Conservation (phyloP, 2,329 filamentous ascomycete species). For the Ascochyta rabiei region DNA sequence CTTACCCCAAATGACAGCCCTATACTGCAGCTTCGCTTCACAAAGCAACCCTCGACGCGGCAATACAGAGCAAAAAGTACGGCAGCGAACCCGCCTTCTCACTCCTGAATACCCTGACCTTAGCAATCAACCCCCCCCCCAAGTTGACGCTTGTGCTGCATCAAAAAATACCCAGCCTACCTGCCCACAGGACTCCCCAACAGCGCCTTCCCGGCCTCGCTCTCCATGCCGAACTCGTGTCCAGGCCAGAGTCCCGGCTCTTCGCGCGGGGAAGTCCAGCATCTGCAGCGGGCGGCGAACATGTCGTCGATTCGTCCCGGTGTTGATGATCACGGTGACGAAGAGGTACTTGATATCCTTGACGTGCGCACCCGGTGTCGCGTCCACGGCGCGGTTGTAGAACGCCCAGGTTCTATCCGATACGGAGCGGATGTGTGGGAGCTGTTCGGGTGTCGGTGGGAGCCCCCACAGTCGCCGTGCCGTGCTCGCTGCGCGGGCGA, state of each 20-base stretch:
- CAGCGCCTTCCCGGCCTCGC: conserved; percentile 20
- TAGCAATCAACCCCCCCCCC: conserved; percentile 16
- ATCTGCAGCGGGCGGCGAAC: conserved; percentile 11
- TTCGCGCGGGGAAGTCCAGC: neutral
- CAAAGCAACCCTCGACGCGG: neutral
- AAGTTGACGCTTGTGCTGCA: conserved; percentile 23
- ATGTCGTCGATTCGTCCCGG: conserved; percentile 17
- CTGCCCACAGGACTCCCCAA: conserved; percentile 28
- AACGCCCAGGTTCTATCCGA: neutral
- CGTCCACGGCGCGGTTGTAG: conserved; percentile 16
- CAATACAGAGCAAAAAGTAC: conserved; percentile 23
- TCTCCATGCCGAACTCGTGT: conserved; percentile 18
- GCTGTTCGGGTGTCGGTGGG: neutral
- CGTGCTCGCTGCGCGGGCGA: neutral
- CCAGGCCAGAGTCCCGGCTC: conserved; percentile 23
- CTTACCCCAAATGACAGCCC: neutral
- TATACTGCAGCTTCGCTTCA: neutral
- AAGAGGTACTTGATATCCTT: conserved; percentile 26
- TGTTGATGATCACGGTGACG: conserved; percentile 18
- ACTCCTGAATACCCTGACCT: conserved; percentile 20
- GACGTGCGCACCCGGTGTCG: neutral
- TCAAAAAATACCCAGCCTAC: conserved; percentile 23
- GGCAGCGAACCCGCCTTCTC: conserved; percentile 16
- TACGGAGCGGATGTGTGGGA: neutral
- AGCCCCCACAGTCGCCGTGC: neutral